Evolutionary conservation across 176 grass and related monocot species (phyloP).

Genomic region (Carex parvula): DNA sequence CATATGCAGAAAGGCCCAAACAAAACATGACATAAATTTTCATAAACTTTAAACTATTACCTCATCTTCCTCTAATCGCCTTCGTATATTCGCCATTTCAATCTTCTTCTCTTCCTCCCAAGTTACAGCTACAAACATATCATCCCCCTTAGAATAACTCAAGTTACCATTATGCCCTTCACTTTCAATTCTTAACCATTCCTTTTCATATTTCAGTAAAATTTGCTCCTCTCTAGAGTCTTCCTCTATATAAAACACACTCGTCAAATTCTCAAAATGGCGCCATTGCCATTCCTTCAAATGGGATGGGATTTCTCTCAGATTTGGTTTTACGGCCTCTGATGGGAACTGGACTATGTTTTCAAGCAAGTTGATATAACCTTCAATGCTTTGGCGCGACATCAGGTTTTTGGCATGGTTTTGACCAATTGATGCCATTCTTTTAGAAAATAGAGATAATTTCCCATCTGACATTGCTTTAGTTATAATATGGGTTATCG

Average conservation of each 20-base stretch:
- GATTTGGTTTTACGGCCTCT: constrained; percentile 53
- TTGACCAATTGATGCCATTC: constrained; percentile 70
- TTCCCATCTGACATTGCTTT: constrained; percentile 57
- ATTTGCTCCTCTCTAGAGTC: constrained; percentile 47
- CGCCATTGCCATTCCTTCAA: constrained; percentile 86
- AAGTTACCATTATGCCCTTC: constrained; percentile 27
- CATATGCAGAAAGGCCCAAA: neutral
- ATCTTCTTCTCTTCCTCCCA: constrained; percentile 84
- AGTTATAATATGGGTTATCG: constrained; percentile 54
- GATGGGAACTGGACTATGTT: constrained; percentile 68
- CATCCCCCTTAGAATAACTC: constrained; percentile 44
- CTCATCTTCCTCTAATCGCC: constrained; percentile 74
- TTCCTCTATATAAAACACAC: constrained; percentile 34
- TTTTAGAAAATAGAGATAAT: constrained; percentile 55
- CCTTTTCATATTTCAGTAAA: constrained; percentile 58
- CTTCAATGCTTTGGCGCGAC: constrained; percentile 69
- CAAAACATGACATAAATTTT: neutral
- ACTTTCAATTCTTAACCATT: constrained; percentile 51
- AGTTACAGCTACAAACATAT: constrained; percentile 51
- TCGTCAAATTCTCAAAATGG: constrained; percentile 60
- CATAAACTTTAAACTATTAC: constrained; percentile 27
- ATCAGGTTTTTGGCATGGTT: constrained; percentile 76
- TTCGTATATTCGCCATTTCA: constrained; percentile 47
- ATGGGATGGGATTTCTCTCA: constrained; percentile 50
- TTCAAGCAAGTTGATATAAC: constrained; percentile 64